Conservation (phyloP, 2,329 filamentous ascomycete genomes). For the Cladobotryum protrusum region DNA sequence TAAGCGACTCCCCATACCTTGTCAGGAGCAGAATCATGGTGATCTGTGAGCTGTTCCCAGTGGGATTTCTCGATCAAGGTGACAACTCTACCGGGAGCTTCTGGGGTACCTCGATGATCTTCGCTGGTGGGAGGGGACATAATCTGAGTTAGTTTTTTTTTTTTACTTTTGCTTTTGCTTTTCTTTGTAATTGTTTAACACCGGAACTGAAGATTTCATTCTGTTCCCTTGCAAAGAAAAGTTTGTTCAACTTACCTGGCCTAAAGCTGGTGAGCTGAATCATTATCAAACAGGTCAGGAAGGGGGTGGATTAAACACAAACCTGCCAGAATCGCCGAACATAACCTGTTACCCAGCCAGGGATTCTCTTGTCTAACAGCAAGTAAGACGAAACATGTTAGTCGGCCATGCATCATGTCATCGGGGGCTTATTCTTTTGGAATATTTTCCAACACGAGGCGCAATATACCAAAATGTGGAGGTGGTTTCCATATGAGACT, state of each 20-base stretch:
- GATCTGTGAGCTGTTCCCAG: slow-evolving; percentile 72
- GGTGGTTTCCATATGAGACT: slow-evolving; percentile 98
- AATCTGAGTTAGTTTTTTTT: neutral
- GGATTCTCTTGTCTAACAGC: slow-evolving; percentile 66
- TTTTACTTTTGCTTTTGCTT: no score
- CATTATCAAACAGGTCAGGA: neutral
- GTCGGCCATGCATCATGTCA: neutral
- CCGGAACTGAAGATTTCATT: no score
- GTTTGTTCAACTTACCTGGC: slow-evolving; percentile 24
- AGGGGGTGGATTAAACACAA: slow-evolving; percentile 30
- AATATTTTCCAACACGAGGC: no score
- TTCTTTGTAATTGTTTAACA: no score
- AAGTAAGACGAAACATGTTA: slow-evolving; percentile 4
- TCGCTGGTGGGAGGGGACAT: slow-evolving; percentile 51
- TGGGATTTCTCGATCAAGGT: slow-evolving; percentile 81
- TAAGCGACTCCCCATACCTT: slow-evolving; percentile 91
- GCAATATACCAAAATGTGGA: slow-evolving; percentile 74
- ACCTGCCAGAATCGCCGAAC: slow-evolving; percentile 98
- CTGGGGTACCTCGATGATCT: slow-evolving; percentile 89
- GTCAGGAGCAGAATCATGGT: slow-evolving; percentile 54
- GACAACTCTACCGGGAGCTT: slow-evolving; percentile 82
- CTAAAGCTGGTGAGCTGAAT: slow-evolving; percentile 14
- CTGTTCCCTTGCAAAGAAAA: no score
- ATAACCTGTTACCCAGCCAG: slow-evolving; percentile 88
- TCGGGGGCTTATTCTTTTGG: neutral